Percentiles rank a stretch among this genome's conserved stretches.
phyloP scores from a whole-genome alignment of 805 yeast species.

The Vanderwaltozyma yarrowii region DNA sequence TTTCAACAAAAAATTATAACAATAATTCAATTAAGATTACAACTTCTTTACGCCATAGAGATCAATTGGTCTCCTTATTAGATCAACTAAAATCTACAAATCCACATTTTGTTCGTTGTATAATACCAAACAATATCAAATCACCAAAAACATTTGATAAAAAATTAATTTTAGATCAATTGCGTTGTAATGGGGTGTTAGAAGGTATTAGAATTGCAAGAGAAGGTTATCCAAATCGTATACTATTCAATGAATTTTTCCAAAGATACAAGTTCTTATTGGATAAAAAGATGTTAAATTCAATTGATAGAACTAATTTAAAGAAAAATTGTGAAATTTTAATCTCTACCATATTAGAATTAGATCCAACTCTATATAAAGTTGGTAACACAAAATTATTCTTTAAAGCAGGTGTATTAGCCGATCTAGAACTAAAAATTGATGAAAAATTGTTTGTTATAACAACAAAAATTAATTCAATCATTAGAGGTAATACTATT shows the following conservation, averaged over 20 bases:
- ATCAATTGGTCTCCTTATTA: slow-evolving; percentile 66
- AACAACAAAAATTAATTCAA: slow-evolving; percentile 52
- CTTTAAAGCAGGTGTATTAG: slow-evolving; percentile 93
- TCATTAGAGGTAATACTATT: slow-evolving; percentile 51
- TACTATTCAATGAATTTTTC: slow-evolving; percentile 72
- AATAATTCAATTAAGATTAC: slow-evolving; percentile 46
- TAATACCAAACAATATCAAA: slow-evolving; percentile 76
- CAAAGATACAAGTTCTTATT: slow-evolving; percentile 65
- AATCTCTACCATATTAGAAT: slow-evolving; percentile 42
- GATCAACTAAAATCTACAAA: slow-evolving; percentile 65
- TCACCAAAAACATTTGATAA: slow-evolving; percentile 64
- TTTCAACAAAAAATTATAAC: slow-evolving; percentile 27
- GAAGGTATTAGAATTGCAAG: slow-evolving; percentile 97
- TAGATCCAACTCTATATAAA: slow-evolving; percentile 74
- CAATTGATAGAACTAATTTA: slow-evolving; percentile 27
- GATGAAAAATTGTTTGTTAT: slow-evolving; percentile 50
- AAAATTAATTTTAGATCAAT: slow-evolving; percentile 69
- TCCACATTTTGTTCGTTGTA: slow-evolving; percentile 96
- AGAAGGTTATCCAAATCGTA: slow-evolving; percentile 92
- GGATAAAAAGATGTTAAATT: slow-evolving; percentile 29
- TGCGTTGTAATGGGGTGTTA: slow-evolving; percentile 92
- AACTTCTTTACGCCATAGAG: slow-evolving; percentile 81
- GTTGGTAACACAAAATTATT: slow-evolving; percentile 90
- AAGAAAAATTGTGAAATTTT: slow-evolving; percentile 64
- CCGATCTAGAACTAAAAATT: slow-evolving; percentile 70